These are phyloP conservation scores for Corrigiola litoralis DNA, from an alignment of 179 eudicot genomes.

Conservation along the genomic window DNA sequence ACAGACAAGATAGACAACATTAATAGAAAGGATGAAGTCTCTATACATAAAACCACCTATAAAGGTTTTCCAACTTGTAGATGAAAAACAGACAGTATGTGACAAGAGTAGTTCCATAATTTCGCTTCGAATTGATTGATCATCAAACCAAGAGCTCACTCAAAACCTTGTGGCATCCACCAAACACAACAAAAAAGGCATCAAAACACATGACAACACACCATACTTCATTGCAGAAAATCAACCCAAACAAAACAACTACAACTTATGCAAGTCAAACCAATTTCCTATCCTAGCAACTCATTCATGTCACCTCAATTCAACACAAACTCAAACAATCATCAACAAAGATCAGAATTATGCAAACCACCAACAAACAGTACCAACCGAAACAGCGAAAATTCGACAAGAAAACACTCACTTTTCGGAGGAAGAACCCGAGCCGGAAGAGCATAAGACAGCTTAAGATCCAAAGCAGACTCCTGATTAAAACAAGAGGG, in stretches of 20 bases:
- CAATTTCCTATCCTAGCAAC: conserved; percentile 1
- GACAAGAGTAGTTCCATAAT: neutral
- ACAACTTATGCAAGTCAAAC: conserved; percentile 5
- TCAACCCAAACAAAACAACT: neutral
- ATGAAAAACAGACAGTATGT: neutral
- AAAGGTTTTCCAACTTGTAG: neutral
- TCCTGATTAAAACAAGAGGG: conserved; percentile 67
- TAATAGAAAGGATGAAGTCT: neutral
- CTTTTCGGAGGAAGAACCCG: conserved; percentile 74
- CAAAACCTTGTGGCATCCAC: neutral
- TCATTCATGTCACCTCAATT: neutral
- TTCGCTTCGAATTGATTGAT: neutral
- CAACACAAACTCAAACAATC: neutral
- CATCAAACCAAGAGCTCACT: neutral
- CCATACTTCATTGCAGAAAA: neutral
- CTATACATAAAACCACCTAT: neutral
- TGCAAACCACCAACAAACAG: conserved; percentile 13
- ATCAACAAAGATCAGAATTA: conserved; percentile 9
- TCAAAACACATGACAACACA: neutral
- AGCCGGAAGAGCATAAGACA: conserved; percentile 27
- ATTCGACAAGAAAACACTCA: conserved; percentile 31
- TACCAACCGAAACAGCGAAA: neutral
- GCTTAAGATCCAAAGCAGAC: conserved; percentile 41
- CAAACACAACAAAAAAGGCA: neutral
- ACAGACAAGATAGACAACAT: neutral